Evolutionary conservation across 2,329 filamentous ascomycete species (phyloP).

Genomic region (Ceratocystiopsis brevicomis): DNA sequence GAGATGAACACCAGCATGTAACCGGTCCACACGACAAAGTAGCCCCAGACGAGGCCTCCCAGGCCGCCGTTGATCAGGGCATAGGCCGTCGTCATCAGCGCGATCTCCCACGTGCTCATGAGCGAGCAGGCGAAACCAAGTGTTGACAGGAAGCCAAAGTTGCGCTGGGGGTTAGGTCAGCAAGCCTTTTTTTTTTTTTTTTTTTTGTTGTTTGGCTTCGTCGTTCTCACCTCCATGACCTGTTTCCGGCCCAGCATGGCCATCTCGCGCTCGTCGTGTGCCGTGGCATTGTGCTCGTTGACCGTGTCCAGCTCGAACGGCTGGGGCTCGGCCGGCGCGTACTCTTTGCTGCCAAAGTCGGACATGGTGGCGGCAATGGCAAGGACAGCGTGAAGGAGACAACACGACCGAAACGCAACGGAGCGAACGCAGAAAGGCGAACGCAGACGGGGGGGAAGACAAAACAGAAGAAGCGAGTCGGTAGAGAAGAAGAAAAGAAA

Average conservation of each 20-base stretch:
- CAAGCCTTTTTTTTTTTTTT: no score
- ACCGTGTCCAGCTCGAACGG: constrained; percentile 9
- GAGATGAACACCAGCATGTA: constrained; percentile 23
- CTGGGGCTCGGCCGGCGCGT: constrained; percentile 4
- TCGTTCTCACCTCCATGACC: constrained; percentile 8
- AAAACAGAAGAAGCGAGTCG: neutral
- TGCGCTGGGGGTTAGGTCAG: constrained; percentile 17
- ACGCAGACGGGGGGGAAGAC: constrained; percentile 1
- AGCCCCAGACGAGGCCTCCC: constrained; percentile 33
- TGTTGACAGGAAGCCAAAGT: constrained; percentile 30
- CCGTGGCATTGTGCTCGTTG: constrained; percentile 11
- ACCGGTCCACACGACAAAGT: constrained; percentile 27
- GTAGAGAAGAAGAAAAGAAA: neutral
- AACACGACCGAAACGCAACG: neutral
- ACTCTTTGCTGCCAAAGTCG: constrained; percentile 6
- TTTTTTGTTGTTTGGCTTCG: no score
- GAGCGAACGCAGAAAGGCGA: neutral
- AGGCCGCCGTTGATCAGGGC: constrained; percentile 30
- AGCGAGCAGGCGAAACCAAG: constrained; percentile 33
- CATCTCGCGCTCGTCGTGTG: constrained; percentile 17
- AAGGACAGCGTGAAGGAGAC: neutral
- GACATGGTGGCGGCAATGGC: constrained; percentile 3
- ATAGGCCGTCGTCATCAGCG: constrained; percentile 20
- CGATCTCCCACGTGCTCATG: constrained; percentile 34
- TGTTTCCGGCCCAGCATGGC: constrained; percentile 10